Evolutionary conservation across 2,329 filamentous ascomycete species (phyloP), one percentile per base, ranked within the genome.

Genomic region (Exophiala phaeomuriformis): DNA sequence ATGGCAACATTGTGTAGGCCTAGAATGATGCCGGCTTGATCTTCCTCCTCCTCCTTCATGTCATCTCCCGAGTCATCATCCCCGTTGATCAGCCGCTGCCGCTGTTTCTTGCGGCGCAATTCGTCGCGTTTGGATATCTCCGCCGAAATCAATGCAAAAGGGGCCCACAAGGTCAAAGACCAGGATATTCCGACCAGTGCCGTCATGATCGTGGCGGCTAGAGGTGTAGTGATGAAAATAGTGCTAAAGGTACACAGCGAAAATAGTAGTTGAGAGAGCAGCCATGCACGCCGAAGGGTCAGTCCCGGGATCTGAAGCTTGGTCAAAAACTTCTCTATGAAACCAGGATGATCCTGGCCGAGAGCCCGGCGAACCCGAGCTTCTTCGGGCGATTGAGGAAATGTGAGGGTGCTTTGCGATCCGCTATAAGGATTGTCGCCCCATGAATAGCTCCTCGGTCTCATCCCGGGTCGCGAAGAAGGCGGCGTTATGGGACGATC

Each of bases 1-100:
- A 97, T 87, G 10, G 90, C 85, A 72, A 97, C 91, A 69, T 97
- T 97, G 75, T 97, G 91, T 51, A 97, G 90, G 5, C 91, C 91
- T 1, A 97, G 78, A 42, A 97, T 89, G 39, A 96, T 86, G 40
- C 91, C 90, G 3, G 90, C 88, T 66, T 93, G 86, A 64, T 90
- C 86, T 1, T 81, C 75, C 37, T 81, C 77, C 29, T 81, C 57
- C 12, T 59, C 64, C 8, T 66, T 62, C 9, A 55, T 48, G 29
- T 55, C 45, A 10, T 66, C 60, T 40, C 56, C 43, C 57, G 57
- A 54, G 40, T 64, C 64, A 40, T 68, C 63, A 61, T 67, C 63
- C 28, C 52, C 54, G 35, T 56, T 51, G 4, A 55, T 51, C 28
- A 58, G 39, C 64, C 66, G 66, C 3, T 68, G 69, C 4, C 65